Evolutionary conservation across 495 filamentous ascomycete genomes (phyloP), one percentile per base, ranked within the genome.

Genomic region (Penicillium salamii): DNA sequence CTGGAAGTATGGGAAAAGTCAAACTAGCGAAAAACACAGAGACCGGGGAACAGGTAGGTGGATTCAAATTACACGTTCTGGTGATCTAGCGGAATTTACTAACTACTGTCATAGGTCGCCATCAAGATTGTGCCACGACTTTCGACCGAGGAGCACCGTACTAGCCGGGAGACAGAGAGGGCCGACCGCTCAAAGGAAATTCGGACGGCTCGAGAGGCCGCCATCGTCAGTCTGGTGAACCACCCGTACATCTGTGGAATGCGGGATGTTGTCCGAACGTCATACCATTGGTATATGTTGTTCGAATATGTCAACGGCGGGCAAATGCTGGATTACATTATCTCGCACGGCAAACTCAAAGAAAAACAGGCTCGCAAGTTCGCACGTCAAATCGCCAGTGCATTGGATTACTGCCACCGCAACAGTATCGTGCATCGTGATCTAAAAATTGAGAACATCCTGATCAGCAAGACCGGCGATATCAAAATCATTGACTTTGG

Each of bases 401-500:
- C 93, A n/a, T 77, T 99, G 51, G 93, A 99, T 67, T 99, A 97
- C 74, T 97, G 91, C 67, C 93, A 99, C 65, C 85, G 93, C 51
- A 97, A 99, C 72, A 97, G 91, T 67, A 99, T 99, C 59, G 93
- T 97, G 23, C 93, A 99, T 68, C 84, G 93, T 23, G 93, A 99
- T 63, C 65, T 99, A 52, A 99, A 99, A 76, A 99, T 99, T 58
- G 93, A 97, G 65, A 99, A 99, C 61, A 99, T 99, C 52, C 78
- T 99, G 37, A 99, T 99, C 72, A 97, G 91, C 78, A 97, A 97
- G 74, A 97, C 87, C 3, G 95, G 92, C 21, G 93, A 99, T 66
- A 99, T 99, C 74, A 97, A 97, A 67, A 99, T 99, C 56, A 99
- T 99, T 65, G 93, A 99, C 64, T 99, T 99, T 61, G 93, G 93